Base-by-base conservation (phyloP, 73 alveolate species). In the Strombidium stylifer region DNA sequence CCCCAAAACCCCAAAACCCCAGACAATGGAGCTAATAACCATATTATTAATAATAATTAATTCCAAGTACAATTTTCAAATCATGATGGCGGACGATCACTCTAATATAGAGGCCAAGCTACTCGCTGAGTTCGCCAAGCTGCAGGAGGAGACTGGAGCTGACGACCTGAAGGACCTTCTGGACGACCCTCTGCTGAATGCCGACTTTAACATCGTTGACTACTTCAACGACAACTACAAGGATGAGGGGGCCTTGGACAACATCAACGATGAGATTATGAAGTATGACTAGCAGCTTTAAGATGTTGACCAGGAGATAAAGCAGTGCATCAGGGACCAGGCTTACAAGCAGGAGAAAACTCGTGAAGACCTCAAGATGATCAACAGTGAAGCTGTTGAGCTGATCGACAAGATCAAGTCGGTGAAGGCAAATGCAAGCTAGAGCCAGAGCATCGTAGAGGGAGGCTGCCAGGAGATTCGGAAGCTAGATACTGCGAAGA, bases 401-500 rank as follows among this genome's bases (percentile, higher is more conserved):
- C 75, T 88, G 18, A 67, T 88, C 16, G 90, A 83, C 35, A 78
- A 73, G 70, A 76, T 88, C 30, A 54, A 81, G 35, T 56, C 69
- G 46, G 87, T 95, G 57, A 92, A 90, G 62, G 78, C 73, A 48
- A 95, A 93, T 48, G 96, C 99, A 15, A 97, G 91, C 31, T 83
- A 82, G 50, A 72, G 91, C 36, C 98, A 95, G 66, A 86, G 86
- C 16, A 86, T 93, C 84, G 98, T 95, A 40, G 70, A 87, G 54
- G 79, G 89, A 35, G 93, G 93, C 24, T 95, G 99, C 73, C 71
- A 89, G 55, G 98, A 93, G 34, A 95, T 93, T n/a, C 82, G 94
- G 60, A 87, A 83, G 57, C 85, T 92, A 32, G 98, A 93, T 59
- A 75, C 72, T 83, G 99, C 99, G 26, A 95, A 95, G 86, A 87